Evolutionary conservation across 2,329 filamentous ascomycete species (phyloP).

Genomic region (Talaromyces pinophilus): DNA sequence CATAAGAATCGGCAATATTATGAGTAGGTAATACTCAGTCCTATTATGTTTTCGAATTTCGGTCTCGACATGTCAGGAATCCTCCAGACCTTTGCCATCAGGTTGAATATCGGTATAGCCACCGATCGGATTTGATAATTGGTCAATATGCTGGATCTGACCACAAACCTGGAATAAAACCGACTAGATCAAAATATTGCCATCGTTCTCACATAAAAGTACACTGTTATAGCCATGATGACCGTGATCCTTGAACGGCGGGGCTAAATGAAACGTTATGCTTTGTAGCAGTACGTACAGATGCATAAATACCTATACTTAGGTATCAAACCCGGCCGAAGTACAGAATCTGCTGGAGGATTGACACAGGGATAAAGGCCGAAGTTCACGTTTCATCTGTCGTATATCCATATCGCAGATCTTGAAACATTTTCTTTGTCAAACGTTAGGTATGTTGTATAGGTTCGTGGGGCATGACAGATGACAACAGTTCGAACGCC

Average conservation of each 20-base stretch:
- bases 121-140: background rate
- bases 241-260: background rate
- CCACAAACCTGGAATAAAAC: background rate
- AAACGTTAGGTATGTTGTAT: background rate
- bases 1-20: background rate
- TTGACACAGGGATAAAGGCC: background rate
- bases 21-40: background rate
- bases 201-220: background rate
- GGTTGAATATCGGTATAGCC: background rate
- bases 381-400: background rate
- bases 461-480: background rate
- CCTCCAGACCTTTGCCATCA: background rate
- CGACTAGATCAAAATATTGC: background rate
- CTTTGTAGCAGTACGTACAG: background rate
- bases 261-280: background rate
- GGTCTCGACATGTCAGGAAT: background rate
- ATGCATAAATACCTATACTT: background rate
- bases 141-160: background rate
- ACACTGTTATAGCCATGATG: background rate
- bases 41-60: background rate
- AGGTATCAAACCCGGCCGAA: background rate
- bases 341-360: background rate
- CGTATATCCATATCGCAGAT: background rate
- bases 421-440: background rate
- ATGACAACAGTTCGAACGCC: background rate